Evolutionary conservation across 2,329 filamentous ascomycete genomes (phyloP), one percentile per base, ranked within the genome.

Genomic region (Fusarium mangiferae): DNA sequence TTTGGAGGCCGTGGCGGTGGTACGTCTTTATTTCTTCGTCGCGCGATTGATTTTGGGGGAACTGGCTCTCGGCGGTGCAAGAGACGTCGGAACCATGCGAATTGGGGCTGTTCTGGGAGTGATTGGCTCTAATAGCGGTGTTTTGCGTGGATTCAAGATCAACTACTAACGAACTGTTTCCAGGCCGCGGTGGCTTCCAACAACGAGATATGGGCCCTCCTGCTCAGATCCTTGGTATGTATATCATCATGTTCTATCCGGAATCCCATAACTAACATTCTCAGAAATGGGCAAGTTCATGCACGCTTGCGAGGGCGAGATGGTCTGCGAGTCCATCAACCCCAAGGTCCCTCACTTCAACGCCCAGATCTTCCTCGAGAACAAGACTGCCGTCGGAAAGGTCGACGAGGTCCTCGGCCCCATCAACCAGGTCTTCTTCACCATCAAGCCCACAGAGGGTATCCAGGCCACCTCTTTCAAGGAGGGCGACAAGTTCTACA

Each of bases 271-370:
- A 45, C 73, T 73, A 69, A 76, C 66, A 10, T n/a, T 42, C 39
- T 39, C n/a, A 79, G 96, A 98, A 86, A 94, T 99, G 93, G 96
- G 96, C 84, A 90, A 90, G 75, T 97, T 98, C 85, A 85, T 98
- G 82, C 96, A 99, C 87, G 92, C 95, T 67, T 96, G 94, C 86
- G 96, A 99, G 85, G 96, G 96, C 83, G 96, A 99, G 85, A 96
- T 99, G 89, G 93, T 99, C 78, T 98, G 96, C 93, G 92, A 95
- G 85, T 97, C 94, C 77, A 92, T 93, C 85, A 98, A 98, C 88
- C 87, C 93, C 79, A 98, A 98, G 87, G 93, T 99, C 75, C 96
- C 96, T 72, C 97, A 97, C 87, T 99, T 99, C 92, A 98, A 98
- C 88, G 96, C 96, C 71, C 95, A 95, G 77, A 97, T 99, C 84